Evolutionary conservation across 768 basidiomycete genomes (phyloP), one percentile per base, ranked within the genome.

Genomic region (Macrolepiota fuliginosa): DNA sequence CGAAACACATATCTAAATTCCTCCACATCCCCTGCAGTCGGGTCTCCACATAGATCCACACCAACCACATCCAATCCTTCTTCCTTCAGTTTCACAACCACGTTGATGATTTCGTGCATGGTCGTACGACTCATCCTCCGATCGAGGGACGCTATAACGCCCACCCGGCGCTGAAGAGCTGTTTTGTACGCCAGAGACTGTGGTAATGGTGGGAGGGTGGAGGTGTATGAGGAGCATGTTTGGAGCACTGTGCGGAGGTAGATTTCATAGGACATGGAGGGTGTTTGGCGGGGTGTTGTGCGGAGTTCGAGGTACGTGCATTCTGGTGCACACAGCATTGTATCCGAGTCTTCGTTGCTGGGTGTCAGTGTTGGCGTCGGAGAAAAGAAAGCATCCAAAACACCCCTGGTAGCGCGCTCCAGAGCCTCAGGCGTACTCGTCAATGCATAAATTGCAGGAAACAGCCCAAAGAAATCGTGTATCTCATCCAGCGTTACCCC

Each of bases 291-390:
- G 0, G 92, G 93, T 0, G 90, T 93, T 10, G 86, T 87, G n/a
- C 93, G 85, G n/a, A 94, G 81, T 68, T 94, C 93, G 36, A 95
- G 77, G 68, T 92, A 92, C 3, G 73, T 73, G 62, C 88, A 92
- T 57, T 91, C 58, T 19, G 58, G 49, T 22, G 83, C 0, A 86
- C 78, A 0, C 64, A 40, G 9, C 70, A 63, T 24, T 78, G 5
- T 73, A 39, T 77, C 77, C 3, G 6, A 4, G 25, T 6, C 47
- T 10, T 45, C n/a, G 42, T 32, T 17, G 2, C 17, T 27, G 35
- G 29, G 4, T 7, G 4, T 24, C 22, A n/a, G 19, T 15, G 5
- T 17, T 35, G 4, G 36, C 4, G 24, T n/a, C 24, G 27, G 49
- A 55, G 53, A 95, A 94, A 55, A 55, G 53, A 95, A 94, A 3